A percentile compares a stretch with the other conserved stretches of the same genome.
Evolutionary conservation across 169 alveolate species (phyloP).

Genomic region (Plasmodium ovale): DNA sequence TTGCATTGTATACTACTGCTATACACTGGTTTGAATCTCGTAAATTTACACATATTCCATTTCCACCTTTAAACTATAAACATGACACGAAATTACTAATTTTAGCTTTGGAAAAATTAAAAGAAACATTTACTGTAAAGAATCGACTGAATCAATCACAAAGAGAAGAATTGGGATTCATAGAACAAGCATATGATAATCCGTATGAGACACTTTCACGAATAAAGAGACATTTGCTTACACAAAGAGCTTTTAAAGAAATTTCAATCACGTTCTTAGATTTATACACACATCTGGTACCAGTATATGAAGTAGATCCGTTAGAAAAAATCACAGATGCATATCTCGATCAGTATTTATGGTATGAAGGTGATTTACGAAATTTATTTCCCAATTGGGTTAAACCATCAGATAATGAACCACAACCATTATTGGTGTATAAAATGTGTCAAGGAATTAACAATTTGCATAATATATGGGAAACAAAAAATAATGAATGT

Average conservation of each 20-base stretch:
- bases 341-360: constrained; percentile 99
- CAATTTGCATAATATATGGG: constrained; percentile 98
- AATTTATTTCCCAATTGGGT: constrained; percentile 99
- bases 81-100: constrained; percentile 99
- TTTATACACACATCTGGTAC: constrained; percentile 97
- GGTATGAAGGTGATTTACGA: constrained; percentile 99
- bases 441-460: constrained; percentile 99
- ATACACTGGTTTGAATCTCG: constrained; percentile 99
- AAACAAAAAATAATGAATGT: constrained; percentile 94
- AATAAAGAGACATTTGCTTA: constrained; percentile 98
- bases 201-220: constrained; percentile 99
- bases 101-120: constrained; percentile 98
- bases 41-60: constrained; percentile 98
- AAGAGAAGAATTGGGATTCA: constrained; percentile 99
- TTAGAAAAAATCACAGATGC: constrained; percentile 99
- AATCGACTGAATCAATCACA: constrained; percentile 97
- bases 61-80: constrained; percentile 99
- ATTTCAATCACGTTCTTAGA: constrained; percentile 99
- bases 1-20: constrained; percentile 98
- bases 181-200: constrained; percentile 99
- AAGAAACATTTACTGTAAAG: constrained; percentile 97
- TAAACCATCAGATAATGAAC: constrained; percentile 99
- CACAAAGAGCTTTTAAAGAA: constrained; percentile 99
- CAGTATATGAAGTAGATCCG: constrained; percentile 99
- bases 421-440: constrained; percentile 99